Conservation (phyloP, 1,139 yeast species). For the Wickerhamiella infanticola region DNA sequence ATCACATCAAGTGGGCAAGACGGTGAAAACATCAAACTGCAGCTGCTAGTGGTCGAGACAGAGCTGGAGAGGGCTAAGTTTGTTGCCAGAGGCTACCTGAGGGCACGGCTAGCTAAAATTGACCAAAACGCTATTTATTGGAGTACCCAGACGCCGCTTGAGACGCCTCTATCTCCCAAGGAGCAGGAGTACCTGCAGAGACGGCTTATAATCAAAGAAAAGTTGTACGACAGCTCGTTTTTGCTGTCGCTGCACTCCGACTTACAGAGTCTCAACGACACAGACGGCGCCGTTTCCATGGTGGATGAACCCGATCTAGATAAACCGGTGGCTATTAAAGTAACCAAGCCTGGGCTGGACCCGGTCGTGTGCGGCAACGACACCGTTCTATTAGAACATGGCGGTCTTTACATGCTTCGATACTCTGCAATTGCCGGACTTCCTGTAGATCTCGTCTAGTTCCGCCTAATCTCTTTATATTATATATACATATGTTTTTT, state of each 20-base stretch:
- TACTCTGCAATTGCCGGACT: slow-evolving; percentile 35
- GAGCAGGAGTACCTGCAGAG: slow-evolving; percentile 49
- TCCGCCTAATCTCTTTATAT: background rate
- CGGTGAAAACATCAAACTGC: slow-evolving; percentile 52
- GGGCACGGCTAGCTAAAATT: slow-evolving; percentile 51
- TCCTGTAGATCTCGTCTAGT: slow-evolving; percentile 18
- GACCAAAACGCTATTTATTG: slow-evolving; percentile 41
- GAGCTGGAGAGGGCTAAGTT: slow-evolving; percentile 81
- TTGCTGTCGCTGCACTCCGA: slow-evolving; percentile 51
- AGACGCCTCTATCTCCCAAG: slow-evolving; percentile 33
- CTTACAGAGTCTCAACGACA: slow-evolving; percentile 62
- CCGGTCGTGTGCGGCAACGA: slow-evolving; percentile 30
- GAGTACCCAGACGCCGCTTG: slow-evolving; percentile 20
- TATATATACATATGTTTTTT: background rate
- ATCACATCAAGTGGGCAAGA: slow-evolving; percentile 38
- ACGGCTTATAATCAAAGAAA: slow-evolving; percentile 50
- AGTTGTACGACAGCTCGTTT: slow-evolving; percentile 54
- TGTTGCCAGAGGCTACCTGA: slow-evolving; percentile 58
- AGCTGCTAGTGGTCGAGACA: slow-evolving; percentile 72
- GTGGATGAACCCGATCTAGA: slow-evolving; percentile 60
- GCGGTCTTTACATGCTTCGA: slow-evolving; percentile 65
- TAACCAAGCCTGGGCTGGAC: slow-evolving; percentile 28
- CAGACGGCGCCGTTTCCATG: slow-evolving; percentile 64
- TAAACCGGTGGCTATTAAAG: slow-evolving; percentile 61
- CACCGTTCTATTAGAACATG: slow-evolving; percentile 43